Conservation (phyloP, 352 stramenopile genomes). For the Phytophthora megakarya region DNA sequence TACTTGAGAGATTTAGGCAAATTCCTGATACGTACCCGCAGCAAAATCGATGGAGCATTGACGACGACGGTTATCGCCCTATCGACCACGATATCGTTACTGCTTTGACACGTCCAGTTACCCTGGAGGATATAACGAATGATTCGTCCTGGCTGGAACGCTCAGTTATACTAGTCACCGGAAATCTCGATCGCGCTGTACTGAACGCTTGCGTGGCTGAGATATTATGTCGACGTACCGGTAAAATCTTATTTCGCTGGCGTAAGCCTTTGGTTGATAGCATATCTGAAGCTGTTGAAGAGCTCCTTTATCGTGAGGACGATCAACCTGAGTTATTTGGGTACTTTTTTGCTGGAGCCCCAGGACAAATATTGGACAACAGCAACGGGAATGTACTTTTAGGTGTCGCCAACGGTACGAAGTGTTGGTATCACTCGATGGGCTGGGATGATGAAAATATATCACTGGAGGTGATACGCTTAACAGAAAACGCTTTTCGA, state of each 20-base stretch:
- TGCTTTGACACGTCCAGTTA: not conserved
- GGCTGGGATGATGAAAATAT: constrained; percentile 1
- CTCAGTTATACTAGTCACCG: constrained; percentile 4
- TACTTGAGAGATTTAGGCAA: too few species aligned
- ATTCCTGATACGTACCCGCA: too few species aligned
- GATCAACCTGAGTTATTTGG: not conserved
- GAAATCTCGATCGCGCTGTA: constrained; percentile 3
- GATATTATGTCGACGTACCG: not conserved
- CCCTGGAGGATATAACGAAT: not conserved
- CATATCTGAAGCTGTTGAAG: not conserved
- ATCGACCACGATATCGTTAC: not conserved
- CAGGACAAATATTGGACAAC: constrained; percentile 4
- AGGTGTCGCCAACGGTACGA: not conserved
- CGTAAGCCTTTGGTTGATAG: not conserved
- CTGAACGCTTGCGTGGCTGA: constrained; percentile 10
- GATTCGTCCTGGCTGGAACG: not conserved
- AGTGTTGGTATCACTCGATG: constrained; percentile 2
- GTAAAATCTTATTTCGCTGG: not conserved
- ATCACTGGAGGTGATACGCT: not conserved
- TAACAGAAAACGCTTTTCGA: not conserved
- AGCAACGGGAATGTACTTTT: not conserved
- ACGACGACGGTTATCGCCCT: not conserved
- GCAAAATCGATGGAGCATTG: constrained; percentile 7
- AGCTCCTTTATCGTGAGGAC: constrained; percentile 2
- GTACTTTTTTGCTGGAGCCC: constrained; percentile 9